Evolutionary conservation across 106 monocot species (phyloP), one percentile per base, ranked within the genome.

Genomic region (Phalaenopsis aphrodite): DNA sequence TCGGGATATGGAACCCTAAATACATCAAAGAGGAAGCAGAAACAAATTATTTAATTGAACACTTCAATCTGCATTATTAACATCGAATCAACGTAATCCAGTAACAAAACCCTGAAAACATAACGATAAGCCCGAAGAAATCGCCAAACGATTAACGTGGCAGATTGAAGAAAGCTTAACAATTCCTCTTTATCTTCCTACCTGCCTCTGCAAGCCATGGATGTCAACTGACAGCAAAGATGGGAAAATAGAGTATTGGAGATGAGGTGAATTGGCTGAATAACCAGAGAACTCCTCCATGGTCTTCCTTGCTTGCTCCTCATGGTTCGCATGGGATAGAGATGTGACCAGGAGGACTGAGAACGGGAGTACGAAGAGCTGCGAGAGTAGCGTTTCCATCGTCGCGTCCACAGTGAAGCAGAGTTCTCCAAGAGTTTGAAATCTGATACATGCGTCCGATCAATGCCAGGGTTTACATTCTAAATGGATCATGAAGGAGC

Each of bases 211-310:
- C 77, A 82, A 82, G 69, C 68, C 65, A 41, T 82, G 42, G 5
- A 68, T 39, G 77, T 82, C 82, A 55, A 82, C 82, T 9, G 77
- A 52, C 36, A 77, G 42, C 0, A 67, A 39, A 37, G 65, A 48
- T 15, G 80, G 58, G 16, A 23, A 64, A 17, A 45, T 16, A 48
- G 43, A 37, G 19, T 30, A 11, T 52, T 77, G 68, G 61, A 16
- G 45, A 10, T 11, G 55, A 18, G 46, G 66, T 17, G 76, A 52
- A 61, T 69, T 46, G 8, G 68, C 69, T 17, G 68, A 36, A 21
- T 77, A 82, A 52, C 82, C 82, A 1, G 82, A 77, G 36, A 82
- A 82, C 66, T 82, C 82, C 55, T 82, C 82, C 67, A 77, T 82
- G 46, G 77, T 82, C 65, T 58, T 77, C 65, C 74, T 74, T 16